These are phyloP conservation scores for Inonotus obliquus DNA, from an alignment of 1,284 basidiomycete genomes.

Conservation along the genomic window DNA sequence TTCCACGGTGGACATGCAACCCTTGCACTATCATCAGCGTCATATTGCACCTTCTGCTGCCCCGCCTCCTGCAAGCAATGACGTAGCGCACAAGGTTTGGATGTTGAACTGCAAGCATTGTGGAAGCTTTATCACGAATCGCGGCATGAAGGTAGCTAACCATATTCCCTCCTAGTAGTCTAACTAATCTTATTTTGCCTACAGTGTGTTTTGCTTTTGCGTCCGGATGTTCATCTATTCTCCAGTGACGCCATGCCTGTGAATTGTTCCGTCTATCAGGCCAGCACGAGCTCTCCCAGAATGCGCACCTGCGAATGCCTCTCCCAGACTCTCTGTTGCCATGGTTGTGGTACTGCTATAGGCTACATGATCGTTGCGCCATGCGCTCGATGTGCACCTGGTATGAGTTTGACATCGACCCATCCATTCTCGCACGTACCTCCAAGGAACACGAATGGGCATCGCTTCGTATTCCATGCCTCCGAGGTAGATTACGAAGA, in stretches of 20 bases:
- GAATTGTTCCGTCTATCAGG: constrained; percentile 60
- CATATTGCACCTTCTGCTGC: constrained; percentile 34
- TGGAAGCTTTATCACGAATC: constrained; percentile 71
- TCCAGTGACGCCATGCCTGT: constrained; percentile 78
- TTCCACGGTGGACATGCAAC: constrained; percentile 3
- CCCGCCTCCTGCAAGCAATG: constrained; percentile 36
- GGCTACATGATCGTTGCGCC: constrained; percentile 77
- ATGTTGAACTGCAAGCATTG: constrained; percentile 76
- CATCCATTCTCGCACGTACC: constrained; percentile 48
- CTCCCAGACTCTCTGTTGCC: constrained; percentile 75
- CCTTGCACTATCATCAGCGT: constrained; percentile 20
- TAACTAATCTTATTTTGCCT: neutral
- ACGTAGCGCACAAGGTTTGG: constrained; percentile 68
- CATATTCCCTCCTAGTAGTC: neutral
- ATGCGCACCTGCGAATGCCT: constrained; percentile 61
- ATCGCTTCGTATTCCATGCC: constrained; percentile 86
- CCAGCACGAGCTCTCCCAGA: constrained; percentile 39
- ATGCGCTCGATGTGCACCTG: constrained; percentile 53
- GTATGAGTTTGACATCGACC: constrained; percentile 29
- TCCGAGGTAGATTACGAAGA: constrained; percentile 68
- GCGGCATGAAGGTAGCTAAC: constrained; percentile 70
- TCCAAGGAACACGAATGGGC: constrained; percentile 68
- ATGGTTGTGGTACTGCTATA: constrained; percentile 70
- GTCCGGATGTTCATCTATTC: constrained; percentile 78
- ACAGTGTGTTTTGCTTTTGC: constrained; percentile 77